Percentiles rank a stretch among this genome's conserved stretches.
phyloP scores from a whole-genome alignment of 2,329 filamentous ascomycete genomes.

The Alternaria hordeiaustralica region DNA sequence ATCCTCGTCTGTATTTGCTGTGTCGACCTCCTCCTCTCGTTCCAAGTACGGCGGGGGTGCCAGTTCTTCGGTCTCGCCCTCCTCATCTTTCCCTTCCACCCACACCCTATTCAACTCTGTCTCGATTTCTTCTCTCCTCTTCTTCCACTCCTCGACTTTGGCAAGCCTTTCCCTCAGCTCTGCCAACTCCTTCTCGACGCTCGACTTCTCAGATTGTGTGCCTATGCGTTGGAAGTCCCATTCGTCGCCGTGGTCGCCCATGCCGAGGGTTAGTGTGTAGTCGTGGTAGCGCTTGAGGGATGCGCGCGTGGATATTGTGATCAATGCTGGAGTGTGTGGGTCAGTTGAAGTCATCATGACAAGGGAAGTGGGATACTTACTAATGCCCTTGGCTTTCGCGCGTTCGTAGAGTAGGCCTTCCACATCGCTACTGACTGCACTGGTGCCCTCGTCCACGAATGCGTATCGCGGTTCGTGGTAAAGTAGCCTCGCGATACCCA shows the following conservation, averaged over 20 bases:
- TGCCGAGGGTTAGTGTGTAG: constrained; percentile 83
- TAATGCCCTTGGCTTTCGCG: constrained; percentile 92
- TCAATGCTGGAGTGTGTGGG: constrained; percentile 65
- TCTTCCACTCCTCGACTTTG: constrained; percentile 85
- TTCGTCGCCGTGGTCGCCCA: constrained; percentile 79
- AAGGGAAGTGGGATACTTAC: constrained; percentile 57
- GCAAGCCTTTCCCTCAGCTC: constrained; percentile 81
- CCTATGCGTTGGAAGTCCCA: constrained; percentile 96
- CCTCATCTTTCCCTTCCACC: constrained; percentile 48
- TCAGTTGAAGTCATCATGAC: not conserved
- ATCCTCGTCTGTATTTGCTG: not conserved
- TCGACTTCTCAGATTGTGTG: constrained; percentile 89
- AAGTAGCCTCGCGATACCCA: constrained; percentile 86
- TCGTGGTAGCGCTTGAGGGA: constrained; percentile 96
- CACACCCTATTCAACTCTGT: constrained; percentile 73
- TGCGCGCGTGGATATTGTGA: constrained; percentile 93
- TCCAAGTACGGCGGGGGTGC: constrained; percentile 46
- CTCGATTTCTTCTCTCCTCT: constrained; percentile 80
- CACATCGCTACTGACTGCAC: constrained; percentile 91
- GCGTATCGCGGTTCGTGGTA: constrained; percentile 97
- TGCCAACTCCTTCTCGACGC: constrained; percentile 87
- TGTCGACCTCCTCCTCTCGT: constrained; percentile 3
- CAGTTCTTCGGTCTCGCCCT: constrained; percentile 44
- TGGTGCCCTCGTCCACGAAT: constrained; percentile 94
- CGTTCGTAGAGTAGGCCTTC: constrained; percentile 92